Percentiles rank a stretch among this genome's conserved stretches.
These are phyloP conservation scores for Tetrapyrgos nigripes DNA, from an alignment of 1,284 basidiomycete genomes.

Conservation along the genomic window DNA sequence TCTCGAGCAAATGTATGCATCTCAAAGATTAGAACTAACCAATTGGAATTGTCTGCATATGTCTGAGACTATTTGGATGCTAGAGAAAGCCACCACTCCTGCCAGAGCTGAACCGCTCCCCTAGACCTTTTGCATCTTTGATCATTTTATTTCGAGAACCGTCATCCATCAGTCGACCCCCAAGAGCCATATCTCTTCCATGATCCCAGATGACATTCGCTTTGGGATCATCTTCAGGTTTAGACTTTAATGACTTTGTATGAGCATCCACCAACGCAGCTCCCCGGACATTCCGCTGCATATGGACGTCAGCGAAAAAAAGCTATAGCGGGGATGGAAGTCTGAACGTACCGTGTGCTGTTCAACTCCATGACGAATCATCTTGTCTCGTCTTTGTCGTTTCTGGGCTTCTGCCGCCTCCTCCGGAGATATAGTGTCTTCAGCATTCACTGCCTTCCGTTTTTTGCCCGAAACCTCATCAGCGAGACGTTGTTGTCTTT, in stretches of 20 bases:
- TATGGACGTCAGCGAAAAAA: constrained; percentile 6
- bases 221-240: constrained; percentile 55
- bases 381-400: constrained; percentile 66
- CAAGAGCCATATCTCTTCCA: constrained; percentile 83
- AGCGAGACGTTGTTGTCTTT: constrained; percentile 82
- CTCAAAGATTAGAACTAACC: too few species aligned
- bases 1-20: too few species aligned
- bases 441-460: constrained; percentile 67
- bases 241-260: constrained; percentile 36
- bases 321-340: background rate
- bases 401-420: constrained; percentile 42
- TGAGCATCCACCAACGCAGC: constrained; percentile 77
- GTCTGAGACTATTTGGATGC: constrained; percentile 12
- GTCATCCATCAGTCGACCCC: constrained; percentile 87
- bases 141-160: constrained; percentile 78
- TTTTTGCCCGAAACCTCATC: constrained; percentile 90
- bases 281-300: constrained; percentile 69
- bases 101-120: constrained; percentile 81
- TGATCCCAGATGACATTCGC: constrained; percentile 88
- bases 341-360: constrained; percentile 73
- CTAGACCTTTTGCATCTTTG: constrained; percentile 78
- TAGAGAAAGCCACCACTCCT: constrained; percentile 67
- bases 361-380: constrained; percentile 73
- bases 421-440: constrained; percentile 50
- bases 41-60: too few species aligned